Percentiles rank a stretch among this genome's conserved stretches.
phyloP scores from a whole-genome alignment of 495 filamentous ascomycete species.

The Neurospora africana region DNA sequence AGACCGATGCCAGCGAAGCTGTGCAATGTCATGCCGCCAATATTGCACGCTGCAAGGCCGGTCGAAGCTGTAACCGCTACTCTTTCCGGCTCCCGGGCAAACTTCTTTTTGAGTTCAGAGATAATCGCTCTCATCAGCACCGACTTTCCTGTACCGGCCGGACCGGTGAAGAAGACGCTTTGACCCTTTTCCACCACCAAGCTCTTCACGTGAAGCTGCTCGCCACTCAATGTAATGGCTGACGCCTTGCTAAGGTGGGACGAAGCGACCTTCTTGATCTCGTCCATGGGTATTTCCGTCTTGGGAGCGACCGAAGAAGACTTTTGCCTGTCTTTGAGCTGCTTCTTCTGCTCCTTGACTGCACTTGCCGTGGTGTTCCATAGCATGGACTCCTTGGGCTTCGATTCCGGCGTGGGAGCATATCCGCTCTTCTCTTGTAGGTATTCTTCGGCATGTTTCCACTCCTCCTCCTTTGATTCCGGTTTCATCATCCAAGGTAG shows the following conservation, averaged over 20 bases:
- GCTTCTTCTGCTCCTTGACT: conserved; percentile 71
- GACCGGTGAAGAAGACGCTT: conserved; percentile 97
- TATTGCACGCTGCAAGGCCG: conserved; percentile 90
- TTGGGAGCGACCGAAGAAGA: conserved; percentile 22
- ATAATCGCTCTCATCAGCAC: conserved; percentile 91
- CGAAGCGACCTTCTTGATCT: conserved; percentile 23
- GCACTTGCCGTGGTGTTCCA: conserved; percentile 82
- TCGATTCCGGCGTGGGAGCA: conserved; percentile 23
- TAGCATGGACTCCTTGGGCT: conserved; percentile 27
- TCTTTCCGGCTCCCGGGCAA: conserved; percentile 60
- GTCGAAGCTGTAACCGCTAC: conserved; percentile 93
- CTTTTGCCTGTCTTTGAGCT: conserved; percentile 51
- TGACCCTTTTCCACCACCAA: conserved; percentile 64
- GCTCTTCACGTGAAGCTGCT: conserved; percentile 74
- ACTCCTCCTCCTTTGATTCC: conserved; percentile 12
- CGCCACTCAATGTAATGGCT: conserved; percentile 64
- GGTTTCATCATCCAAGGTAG: conserved; percentile 19
- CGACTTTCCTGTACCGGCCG: conserved; percentile 94
- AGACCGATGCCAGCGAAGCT: conserved; percentile 93
- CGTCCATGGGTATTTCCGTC: conserved; percentile 17
- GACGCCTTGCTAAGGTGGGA: conserved; percentile 35
- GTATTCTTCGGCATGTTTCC: not conserved
- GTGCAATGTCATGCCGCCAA: conserved; percentile 90
- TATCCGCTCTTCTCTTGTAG: conserved; percentile 18
- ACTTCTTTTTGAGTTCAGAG: conserved; percentile 62